A percentile compares a stretch with the other conserved stretches of the same genome.
These are phyloP conservation scores for Multifurca ochricompacta DNA, from an alignment of 768 basidiomycete genomes.

Conservation along the genomic window DNA sequence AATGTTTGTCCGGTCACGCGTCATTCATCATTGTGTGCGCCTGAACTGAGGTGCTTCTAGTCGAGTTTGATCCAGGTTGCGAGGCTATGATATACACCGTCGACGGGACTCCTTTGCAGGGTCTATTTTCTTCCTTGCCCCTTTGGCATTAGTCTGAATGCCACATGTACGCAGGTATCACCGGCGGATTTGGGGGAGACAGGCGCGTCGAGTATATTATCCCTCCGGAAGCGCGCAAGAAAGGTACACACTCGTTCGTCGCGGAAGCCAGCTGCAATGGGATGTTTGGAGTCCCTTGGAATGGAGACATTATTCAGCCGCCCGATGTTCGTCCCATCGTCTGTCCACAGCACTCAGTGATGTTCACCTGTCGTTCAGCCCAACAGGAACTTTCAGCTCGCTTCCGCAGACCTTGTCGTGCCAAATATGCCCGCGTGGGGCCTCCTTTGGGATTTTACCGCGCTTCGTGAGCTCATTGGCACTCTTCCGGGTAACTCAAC, in stretches of 20 bases:
- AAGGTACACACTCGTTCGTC: constrained; percentile 53
- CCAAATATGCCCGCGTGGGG: constrained; percentile 87
- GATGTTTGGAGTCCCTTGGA: constrained; percentile 88
- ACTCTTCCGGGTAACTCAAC: constrained; percentile 71
- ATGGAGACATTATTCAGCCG: constrained; percentile 73
- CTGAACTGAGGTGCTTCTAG: constrained; percentile 30
- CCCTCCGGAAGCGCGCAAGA: constrained; percentile 52
- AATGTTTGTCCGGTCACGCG: constrained; percentile 43
- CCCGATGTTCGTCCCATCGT: constrained; percentile 57
- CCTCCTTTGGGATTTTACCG: constrained; percentile 80
- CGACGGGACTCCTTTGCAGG: constrained; percentile 31
- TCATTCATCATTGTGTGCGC: neutral
- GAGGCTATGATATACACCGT: constrained; percentile 88
- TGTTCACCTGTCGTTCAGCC: constrained; percentile 34
- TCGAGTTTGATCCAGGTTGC: constrained; percentile 95
- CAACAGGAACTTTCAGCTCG: constrained; percentile 64
- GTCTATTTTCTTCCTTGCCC: neutral
- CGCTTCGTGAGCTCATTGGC: constrained; percentile 66
- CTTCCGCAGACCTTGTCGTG: constrained; percentile 88
- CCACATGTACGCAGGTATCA: constrained; percentile 56
- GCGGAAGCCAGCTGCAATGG: constrained; percentile 87
- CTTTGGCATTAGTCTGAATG: neutral
- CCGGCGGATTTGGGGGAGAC: constrained; percentile 80
- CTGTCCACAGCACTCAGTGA: neutral
- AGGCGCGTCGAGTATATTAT: constrained; percentile 95